These are phyloP conservation scores for Aspergillus kassunensis DNA, from an alignment of 495 filamentous ascomycete species.

Conservation along the genomic window DNA sequence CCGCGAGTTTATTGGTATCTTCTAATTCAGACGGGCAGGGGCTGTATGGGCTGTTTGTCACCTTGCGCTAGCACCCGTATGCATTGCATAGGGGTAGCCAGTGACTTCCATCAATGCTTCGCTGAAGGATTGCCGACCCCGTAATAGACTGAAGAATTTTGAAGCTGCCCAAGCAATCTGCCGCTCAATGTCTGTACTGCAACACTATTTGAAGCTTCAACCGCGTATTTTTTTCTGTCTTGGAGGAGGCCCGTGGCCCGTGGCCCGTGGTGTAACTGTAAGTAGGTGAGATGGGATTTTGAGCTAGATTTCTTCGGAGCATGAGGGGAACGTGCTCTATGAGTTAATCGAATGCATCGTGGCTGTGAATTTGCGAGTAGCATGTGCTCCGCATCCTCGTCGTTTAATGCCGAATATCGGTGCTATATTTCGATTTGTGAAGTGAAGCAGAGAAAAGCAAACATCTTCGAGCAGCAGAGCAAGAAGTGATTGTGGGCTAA, in stretches of 20 bases:
- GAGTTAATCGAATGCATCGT: too few species aligned
- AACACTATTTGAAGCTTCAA: neutral
- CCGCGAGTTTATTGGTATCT: neutral
- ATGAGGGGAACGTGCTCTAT: neutral
- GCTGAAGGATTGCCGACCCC: neutral
- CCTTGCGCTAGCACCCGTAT: neutral
- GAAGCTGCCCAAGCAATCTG: neutral
- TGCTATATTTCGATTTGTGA: neutral
- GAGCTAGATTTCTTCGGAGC: neutral
- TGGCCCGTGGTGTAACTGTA: neutral
- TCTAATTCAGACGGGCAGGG: neutral
- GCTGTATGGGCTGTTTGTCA: neutral
- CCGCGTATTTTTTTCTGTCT: neutral
- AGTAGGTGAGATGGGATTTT: neutral
- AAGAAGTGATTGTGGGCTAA: too few species aligned
- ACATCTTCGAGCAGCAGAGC: too few species aligned
- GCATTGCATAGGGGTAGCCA: neutral
- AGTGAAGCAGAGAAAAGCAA: neutral
- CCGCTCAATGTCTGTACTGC: neutral
- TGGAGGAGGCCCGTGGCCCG: neutral
- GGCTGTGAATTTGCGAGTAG: neutral
- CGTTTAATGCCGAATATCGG: neutral
- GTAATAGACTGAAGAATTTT: neutral
- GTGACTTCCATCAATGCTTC: neutral
- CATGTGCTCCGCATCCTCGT: neutral